phyloP scores from a whole-genome alignment of 2,329 filamentous ascomycete genomes.

The Pyrenochaeta sp. region DNA sequence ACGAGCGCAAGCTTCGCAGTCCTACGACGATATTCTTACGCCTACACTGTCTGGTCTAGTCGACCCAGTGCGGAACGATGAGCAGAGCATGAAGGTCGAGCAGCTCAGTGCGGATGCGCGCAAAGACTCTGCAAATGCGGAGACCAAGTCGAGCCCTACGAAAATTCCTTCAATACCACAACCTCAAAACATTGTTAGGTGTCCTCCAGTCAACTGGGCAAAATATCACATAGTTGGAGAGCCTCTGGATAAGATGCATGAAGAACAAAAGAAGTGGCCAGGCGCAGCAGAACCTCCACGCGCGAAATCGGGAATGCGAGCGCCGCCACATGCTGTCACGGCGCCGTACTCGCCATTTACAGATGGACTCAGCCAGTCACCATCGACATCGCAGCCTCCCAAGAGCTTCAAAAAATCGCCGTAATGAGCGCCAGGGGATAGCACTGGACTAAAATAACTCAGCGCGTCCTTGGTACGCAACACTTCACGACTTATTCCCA shows the following conservation, averaged over 20 bases:
- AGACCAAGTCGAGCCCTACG: slow-evolving; percentile 16
- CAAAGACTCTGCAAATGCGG: slow-evolving; percentile 39
- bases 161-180: slow-evolving; percentile 73
- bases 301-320: slow-evolving; percentile 47
- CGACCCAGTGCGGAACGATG: slow-evolving; percentile 38
- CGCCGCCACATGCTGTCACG: slow-evolving; percentile 62
- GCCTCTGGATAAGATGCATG: slow-evolving; percentile 82
- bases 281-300: slow-evolving; percentile 50
- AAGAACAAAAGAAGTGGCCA: slow-evolving; percentile 71
- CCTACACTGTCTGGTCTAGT: slow-evolving; percentile 49
- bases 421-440: slow-evolving; percentile 9
- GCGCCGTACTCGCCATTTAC: slow-evolving; percentile 68
- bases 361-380: slow-evolving; percentile 55
- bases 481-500: not conserved
- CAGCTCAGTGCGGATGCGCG: slow-evolving; percentile 26
- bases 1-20: slow-evolving; percentile 51
- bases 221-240: slow-evolving; percentile 92
- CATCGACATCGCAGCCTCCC: slow-evolving; percentile 32
- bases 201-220: slow-evolving; percentile 91
- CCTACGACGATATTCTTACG: slow-evolving; percentile 44
- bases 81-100: slow-evolving; percentile 19
- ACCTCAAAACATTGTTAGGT: slow-evolving; percentile 83
- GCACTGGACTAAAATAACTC: not conserved
- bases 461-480: slow-evolving; percentile 4
- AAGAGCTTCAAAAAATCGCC: slow-evolving; percentile 46